These are phyloP conservation scores for Smithsoniella earleae DNA, from an alignment of 163 green algal genomes.

Conservation along the genomic window DNA sequence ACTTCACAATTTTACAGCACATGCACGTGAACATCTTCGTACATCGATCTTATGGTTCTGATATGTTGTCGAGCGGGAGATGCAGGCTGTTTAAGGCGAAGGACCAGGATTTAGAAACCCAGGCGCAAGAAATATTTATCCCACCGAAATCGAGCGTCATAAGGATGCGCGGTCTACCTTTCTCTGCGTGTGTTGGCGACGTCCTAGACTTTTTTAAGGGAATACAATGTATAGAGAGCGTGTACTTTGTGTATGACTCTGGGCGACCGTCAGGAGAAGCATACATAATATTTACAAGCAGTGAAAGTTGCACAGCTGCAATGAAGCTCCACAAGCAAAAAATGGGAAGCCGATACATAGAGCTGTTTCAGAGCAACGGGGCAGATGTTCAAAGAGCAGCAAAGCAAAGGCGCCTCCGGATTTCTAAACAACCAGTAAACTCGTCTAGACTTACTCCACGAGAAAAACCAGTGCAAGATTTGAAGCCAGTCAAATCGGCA, in stretches of 20 bases:
- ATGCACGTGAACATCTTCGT: too few relatives aligned
- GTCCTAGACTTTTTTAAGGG: slow-evolving; percentile 26
- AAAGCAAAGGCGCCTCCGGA: slow-evolving; percentile 17
- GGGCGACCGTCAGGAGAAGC: slow-evolving; percentile 76
- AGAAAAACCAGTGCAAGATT: background rate
- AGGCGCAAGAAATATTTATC: background rate
- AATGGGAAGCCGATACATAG: slow-evolving; percentile 80
- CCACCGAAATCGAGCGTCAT: slow-evolving; percentile 42
- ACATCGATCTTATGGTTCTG: too few relatives aligned
- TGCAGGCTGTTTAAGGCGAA: slow-evolving; percentile 20
- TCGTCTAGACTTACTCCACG: background rate
- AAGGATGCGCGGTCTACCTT: slow-evolving; percentile 60
- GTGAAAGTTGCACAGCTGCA: slow-evolving; percentile 56
- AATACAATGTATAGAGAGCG: background rate
- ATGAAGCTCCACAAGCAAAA: slow-evolving; percentile 68
- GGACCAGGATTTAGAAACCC: slow-evolving; percentile 14
- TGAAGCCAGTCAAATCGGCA: background rate
- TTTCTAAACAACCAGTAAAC: background rate
- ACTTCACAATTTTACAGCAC: too few relatives aligned
- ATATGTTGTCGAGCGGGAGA: too few relatives aligned
- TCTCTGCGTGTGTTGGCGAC: slow-evolving; percentile 38
- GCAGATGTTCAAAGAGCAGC: slow-evolving; percentile 46
- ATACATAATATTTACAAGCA: slow-evolving; percentile 65
- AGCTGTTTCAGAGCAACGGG: slow-evolving; percentile 76
- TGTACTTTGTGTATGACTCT: slow-evolving; percentile 26